phyloP scores from a whole-genome alignment of 106 monocot species.

The Hemerocallis citrina region DNA sequence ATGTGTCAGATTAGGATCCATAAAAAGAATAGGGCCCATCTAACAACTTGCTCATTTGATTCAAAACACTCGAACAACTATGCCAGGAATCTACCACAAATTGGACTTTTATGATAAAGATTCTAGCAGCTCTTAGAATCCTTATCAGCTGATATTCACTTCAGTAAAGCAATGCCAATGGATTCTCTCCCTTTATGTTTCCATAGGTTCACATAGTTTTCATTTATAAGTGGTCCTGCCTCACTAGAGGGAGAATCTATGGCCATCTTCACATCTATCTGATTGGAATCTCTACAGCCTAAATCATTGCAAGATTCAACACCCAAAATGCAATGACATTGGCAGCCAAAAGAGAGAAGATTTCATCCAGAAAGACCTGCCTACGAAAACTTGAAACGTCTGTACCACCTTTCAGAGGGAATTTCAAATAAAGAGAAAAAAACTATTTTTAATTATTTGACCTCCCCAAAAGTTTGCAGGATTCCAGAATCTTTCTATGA shows the following conservation, averaged over 20 bases:
- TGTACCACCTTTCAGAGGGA: background rate
- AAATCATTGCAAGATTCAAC: constrained; percentile 3
- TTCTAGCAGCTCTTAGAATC: constrained; percentile 2
- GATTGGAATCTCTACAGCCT: constrained; percentile 3
- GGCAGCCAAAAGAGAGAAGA: background rate
- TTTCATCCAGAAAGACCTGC: background rate
- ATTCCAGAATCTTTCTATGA: background rate
- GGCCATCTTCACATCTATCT: constrained; percentile 3
- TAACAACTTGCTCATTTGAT: constrained; percentile 7
- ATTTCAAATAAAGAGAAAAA: background rate
- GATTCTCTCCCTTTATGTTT: background rate
- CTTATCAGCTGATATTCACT: background rate
- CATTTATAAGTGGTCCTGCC: background rate
- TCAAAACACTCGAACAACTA: background rate
- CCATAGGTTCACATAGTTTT: constrained; percentile 4
- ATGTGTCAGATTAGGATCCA: background rate
- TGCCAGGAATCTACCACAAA: background rate
- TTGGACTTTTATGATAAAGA: background rate
- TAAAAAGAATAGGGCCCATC: background rate
- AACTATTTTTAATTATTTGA: background rate
- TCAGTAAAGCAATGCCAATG: constrained; percentile 1
- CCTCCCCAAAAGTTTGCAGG: background rate
- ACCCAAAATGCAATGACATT: background rate
- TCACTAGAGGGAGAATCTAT: constrained; percentile 3
- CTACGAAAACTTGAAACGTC: background rate